Evolutionary conservation across 495 filamentous ascomycete species (phyloP).

Genomic region (Penicillium atrosanguineum): DNA sequence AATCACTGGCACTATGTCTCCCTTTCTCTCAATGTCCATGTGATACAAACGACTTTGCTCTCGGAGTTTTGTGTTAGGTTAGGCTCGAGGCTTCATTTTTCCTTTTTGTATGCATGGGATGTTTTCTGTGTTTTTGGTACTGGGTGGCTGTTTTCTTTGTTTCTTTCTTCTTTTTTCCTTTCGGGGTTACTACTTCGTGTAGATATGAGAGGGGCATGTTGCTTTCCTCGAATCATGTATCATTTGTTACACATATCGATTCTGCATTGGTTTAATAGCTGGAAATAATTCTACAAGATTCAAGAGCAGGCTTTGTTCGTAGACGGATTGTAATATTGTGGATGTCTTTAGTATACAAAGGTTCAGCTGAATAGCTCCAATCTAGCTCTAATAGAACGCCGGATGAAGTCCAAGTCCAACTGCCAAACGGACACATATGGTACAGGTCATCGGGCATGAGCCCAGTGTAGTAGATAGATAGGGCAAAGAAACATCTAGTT

Average conservation of each 20-base stretch:
- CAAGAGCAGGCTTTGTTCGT: neutral
- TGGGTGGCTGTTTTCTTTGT: neutral
- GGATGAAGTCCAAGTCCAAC: neutral
- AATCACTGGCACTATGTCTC: neutral
- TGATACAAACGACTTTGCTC: neutral
- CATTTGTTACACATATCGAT: neutral
- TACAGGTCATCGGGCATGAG: neutral
- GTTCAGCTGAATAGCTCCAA: neutral
- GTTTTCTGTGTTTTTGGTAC: neutral
- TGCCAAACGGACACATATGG: neutral
- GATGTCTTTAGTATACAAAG: neutral
- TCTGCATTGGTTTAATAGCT: neutral
- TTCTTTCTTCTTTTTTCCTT: neutral
- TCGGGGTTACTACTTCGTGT: neutral
- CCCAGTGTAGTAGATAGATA: neutral
- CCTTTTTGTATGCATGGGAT: neutral
- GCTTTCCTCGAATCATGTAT: neutral
- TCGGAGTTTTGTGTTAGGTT: neutral
- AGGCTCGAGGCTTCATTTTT: neutral
- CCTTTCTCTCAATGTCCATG: neutral
- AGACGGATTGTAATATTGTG: neutral
- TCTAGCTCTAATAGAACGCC: neutral
- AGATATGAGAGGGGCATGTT: neutral
- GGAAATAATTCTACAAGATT: neutral
- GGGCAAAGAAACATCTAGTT: conserved; percentile 32